Percentiles rank a stretch among this genome's conserved stretches.
Evolutionary conservation across 306 rosid genomes (phyloP).

Genomic region (Chamaecrista fasciculata): DNA sequence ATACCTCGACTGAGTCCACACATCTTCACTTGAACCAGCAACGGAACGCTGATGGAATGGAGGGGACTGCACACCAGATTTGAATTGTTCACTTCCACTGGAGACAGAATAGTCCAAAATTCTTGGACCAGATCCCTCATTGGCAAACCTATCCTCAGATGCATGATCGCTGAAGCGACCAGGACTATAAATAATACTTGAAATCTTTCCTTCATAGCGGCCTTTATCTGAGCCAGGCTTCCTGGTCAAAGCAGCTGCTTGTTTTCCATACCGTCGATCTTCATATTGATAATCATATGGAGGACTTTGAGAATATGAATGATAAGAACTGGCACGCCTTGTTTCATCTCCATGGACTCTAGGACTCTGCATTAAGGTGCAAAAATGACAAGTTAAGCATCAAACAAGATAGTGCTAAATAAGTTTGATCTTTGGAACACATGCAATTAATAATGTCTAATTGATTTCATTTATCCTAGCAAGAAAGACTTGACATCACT

Average conservation of each 20-base stretch:
- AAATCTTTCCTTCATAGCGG: slow-evolving; percentile 70
- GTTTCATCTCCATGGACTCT: slow-evolving; percentile 56
- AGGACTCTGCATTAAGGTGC: slow-evolving; percentile 50
- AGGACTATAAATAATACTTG: slow-evolving; percentile 69
- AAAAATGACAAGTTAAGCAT: slow-evolving; percentile 24
- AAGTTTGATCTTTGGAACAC: slow-evolving; percentile 15
- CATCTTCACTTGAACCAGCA: slow-evolving; percentile 54
- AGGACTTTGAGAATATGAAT: slow-evolving; percentile 96
- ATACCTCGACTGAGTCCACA: slow-evolving; percentile 39
- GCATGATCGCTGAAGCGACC: slow-evolving; percentile 65
- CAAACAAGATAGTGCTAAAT: slow-evolving; percentile 17
- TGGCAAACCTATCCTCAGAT: slow-evolving; percentile 69
- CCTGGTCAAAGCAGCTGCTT: slow-evolving; percentile 61
- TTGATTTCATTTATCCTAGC: background rate
- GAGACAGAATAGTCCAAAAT: slow-evolving; percentile 72
- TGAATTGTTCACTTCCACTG: slow-evolving; percentile 69
- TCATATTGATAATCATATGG: slow-evolving; percentile 98
- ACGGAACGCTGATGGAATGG: slow-evolving; percentile 48
- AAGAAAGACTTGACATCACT: slow-evolving; percentile 3
- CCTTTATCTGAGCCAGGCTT: slow-evolving; percentile 91
- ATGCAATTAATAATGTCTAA: background rate
- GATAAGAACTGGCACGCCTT: slow-evolving; percentile 96
- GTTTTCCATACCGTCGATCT: slow-evolving; percentile 86
- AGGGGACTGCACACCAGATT: slow-evolving; percentile 69
- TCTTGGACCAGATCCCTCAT: slow-evolving; percentile 72